These are phyloP conservation scores for Gymnopus androsaceus DNA, from an alignment of 1,284 basidiomycete species.

Conservation along the genomic window DNA sequence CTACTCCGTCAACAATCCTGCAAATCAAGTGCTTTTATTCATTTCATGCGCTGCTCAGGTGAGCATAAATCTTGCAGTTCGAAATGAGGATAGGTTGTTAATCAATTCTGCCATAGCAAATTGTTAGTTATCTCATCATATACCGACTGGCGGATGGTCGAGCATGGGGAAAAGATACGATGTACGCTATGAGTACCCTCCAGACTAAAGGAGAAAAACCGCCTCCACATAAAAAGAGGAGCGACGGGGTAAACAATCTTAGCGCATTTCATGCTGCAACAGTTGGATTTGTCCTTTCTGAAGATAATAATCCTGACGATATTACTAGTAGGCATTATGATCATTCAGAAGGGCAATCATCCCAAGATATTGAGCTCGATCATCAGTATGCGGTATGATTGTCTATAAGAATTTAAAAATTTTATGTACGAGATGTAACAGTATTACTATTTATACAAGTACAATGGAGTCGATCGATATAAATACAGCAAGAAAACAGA, in stretches of 20 bases:
- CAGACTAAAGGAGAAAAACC: too few species aligned
- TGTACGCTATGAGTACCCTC: conserved; percentile 15
- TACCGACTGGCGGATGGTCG: conserved; percentile 43
- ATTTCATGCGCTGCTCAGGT: conserved; percentile 37
- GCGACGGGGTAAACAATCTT: neutral
- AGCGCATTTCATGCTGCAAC: conserved; percentile 4
- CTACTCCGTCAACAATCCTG: conserved; percentile 41
- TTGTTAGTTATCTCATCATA: conserved; percentile 44
- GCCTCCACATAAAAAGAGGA: neutral
- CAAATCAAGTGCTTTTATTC: conserved; percentile 38
- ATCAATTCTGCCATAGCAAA: conserved; percentile 33
- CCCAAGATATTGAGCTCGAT: too few species aligned
- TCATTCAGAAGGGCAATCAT: too few species aligned
- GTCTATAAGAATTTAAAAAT: too few species aligned
- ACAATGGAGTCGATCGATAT: too few species aligned
- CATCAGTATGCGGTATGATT: too few species aligned
- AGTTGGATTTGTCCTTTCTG: neutral
- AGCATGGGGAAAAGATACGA: conserved; percentile 36
- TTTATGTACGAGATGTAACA: too few species aligned
- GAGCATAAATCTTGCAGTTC: conserved; percentile 3
- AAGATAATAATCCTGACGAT: too few species aligned
- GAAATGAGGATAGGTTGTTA: neutral
- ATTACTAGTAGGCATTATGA: too few species aligned
- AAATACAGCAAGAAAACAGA: too few species aligned
- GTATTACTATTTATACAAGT: too few species aligned